Evolutionary conservation across 2,329 filamentous ascomycete genomes (phyloP).

Genomic region (Atkinsonella hypoxylon): DNA sequence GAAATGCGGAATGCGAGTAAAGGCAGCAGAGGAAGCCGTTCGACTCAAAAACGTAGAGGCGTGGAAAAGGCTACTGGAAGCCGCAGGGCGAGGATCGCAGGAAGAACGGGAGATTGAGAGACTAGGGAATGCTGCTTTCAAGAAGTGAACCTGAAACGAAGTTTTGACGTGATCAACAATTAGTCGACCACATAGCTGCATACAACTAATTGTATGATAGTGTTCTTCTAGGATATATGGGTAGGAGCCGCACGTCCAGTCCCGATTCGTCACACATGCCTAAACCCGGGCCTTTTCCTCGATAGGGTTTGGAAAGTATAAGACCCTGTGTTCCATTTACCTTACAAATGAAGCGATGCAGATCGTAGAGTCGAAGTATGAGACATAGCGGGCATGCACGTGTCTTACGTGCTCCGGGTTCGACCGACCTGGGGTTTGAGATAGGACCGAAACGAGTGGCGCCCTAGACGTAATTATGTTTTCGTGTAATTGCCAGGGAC

Average conservation of each 20-base stretch:
- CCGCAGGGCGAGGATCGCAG: slow-evolving; percentile 55
- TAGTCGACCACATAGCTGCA: too few relatives aligned
- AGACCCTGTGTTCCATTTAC: too few relatives aligned
- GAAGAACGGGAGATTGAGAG: slow-evolving; percentile 72
- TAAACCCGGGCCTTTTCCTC: too few relatives aligned
- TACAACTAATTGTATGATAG: background rate
- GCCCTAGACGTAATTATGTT: background rate
- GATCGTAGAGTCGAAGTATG: background rate
- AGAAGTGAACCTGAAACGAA: slow-evolving; percentile 17
- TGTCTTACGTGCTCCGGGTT: background rate
- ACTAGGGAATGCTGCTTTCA: slow-evolving; percentile 51
- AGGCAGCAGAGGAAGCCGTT: slow-evolving; percentile 84
- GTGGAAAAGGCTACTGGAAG: slow-evolving; percentile 62
- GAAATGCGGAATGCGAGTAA: slow-evolving; percentile 81
- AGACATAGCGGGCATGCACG: background rate
- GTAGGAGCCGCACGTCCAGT: too few relatives aligned
- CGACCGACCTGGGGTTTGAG: background rate
- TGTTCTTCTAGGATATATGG: too few relatives aligned
- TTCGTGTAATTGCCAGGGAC: too few relatives aligned
- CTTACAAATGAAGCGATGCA: background rate
- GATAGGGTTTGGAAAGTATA: too few relatives aligned
- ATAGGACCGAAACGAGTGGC: background rate
- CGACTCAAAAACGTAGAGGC: slow-evolving; percentile 65
- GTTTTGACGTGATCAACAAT: background rate
- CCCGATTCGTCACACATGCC: too few relatives aligned